These are phyloP conservation scores for Syzygium grande DNA, from an alignment of 345 rosid species.

Conservation along the genomic window DNA sequence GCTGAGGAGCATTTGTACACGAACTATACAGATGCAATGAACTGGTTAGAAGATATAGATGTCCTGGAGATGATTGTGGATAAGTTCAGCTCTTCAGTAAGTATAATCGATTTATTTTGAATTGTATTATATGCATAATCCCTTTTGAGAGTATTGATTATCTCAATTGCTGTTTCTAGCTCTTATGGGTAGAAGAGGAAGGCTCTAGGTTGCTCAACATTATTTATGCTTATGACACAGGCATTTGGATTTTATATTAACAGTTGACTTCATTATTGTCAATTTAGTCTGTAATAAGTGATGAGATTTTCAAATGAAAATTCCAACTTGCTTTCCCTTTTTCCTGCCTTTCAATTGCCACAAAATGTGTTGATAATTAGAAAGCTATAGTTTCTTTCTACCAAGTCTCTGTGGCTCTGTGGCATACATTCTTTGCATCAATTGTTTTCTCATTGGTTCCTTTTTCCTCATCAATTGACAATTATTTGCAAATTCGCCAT, in stretches of 20 bases:
- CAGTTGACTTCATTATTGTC: background rate
- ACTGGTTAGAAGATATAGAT: slow-evolving; percentile 85
- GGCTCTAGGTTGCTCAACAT: background rate
- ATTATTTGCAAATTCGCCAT: background rate
- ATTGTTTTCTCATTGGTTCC: background rate
- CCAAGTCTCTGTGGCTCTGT: background rate
- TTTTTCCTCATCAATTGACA: background rate
- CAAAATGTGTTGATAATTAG: background rate
- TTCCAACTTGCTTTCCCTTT: background rate
- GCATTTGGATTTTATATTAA: background rate
- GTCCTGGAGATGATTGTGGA: slow-evolving; percentile 84
- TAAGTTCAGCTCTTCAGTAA: slow-evolving; percentile 89
- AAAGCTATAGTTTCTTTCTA: background rate
- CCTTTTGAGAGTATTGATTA: background rate
- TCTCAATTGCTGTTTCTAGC: background rate
- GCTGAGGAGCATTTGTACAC: slow-evolving; percentile 87
- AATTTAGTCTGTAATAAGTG: background rate
- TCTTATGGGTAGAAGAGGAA: background rate
- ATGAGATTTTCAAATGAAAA: background rate
- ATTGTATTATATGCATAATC: background rate
- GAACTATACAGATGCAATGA: slow-evolving; percentile 60
- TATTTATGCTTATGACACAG: background rate
- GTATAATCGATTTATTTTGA: slow-evolving; percentile 9
- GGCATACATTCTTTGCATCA: background rate
- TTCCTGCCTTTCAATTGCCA: background rate